Evolutionary conservation across 768 basidiomycete genomes (phyloP).

Genomic region (Russula foetens): DNA sequence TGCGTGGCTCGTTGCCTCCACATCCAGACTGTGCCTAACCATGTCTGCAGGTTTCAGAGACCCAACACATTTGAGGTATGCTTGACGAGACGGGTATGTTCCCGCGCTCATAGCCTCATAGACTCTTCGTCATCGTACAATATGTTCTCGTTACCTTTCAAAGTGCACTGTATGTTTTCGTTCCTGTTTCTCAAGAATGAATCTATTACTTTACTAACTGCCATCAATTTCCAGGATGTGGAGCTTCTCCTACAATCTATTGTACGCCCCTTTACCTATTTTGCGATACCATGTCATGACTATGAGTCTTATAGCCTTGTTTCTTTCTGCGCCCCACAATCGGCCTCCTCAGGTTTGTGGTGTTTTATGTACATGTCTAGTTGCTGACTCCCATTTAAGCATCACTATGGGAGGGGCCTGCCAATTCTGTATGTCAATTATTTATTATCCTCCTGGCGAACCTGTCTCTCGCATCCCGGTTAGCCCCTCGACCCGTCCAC

Average conservation of each 20-base stretch:
- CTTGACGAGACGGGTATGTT: too few species aligned
- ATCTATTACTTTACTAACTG: background rate
- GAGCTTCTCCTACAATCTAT: background rate
- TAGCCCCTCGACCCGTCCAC: background rate
- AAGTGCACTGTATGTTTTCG: background rate
- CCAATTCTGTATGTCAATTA: background rate
- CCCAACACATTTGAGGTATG: background rate
- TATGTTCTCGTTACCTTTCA: background rate
- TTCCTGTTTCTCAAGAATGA: background rate
- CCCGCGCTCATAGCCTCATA: background rate
- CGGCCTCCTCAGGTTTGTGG: background rate
- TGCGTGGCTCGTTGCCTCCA: background rate
- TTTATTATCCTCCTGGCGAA: background rate
- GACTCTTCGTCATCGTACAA: background rate
- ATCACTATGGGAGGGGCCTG: background rate
- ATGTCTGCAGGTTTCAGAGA: background rate
- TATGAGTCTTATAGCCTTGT: background rate
- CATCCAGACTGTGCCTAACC: background rate
- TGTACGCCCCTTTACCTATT: background rate
- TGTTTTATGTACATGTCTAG: background rate
- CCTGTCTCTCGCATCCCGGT: background rate
- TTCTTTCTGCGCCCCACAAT: fast-evolving
- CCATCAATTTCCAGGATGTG: background rate
- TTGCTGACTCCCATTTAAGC: background rate
- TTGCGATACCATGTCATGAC: background rate